phyloP scores from a whole-genome alignment of 495 filamentous ascomycete genomes.

The Penicillium mononematosum region DNA sequence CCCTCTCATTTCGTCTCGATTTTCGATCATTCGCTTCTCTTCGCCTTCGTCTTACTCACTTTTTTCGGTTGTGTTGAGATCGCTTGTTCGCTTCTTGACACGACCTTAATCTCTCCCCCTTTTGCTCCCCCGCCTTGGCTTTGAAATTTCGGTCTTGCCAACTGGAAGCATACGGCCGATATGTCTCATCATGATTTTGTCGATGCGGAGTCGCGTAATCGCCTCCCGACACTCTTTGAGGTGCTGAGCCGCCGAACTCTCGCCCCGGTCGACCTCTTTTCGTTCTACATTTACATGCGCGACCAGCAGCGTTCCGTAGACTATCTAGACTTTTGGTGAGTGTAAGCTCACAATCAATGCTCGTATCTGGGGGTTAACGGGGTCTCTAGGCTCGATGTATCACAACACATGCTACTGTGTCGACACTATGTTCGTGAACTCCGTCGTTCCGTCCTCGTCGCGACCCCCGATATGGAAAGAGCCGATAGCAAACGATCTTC shows the following conservation, averaged over 20 bases:
- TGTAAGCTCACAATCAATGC: neutral
- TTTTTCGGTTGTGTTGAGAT: constrained; percentile 10
- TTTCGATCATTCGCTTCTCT: constrained; percentile 8
- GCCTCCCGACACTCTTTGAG: constrained; percentile 91
- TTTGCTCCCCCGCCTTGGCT: constrained; percentile 20
- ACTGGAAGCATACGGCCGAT: constrained; percentile 15
- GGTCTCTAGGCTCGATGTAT: constrained; percentile 87
- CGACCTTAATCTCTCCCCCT: constrained; percentile 18
- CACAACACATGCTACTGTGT: constrained; percentile 97
- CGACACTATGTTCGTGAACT: constrained; percentile 96
- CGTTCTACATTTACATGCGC: constrained; percentile 99
- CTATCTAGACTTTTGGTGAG: constrained; percentile 96
- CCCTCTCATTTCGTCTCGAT: constrained; percentile 13
- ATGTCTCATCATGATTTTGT: constrained; percentile 38
- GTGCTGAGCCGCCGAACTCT: constrained; percentile 88
- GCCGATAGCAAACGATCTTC: constrained; percentile 80
- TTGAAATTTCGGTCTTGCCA: constrained; percentile 19
- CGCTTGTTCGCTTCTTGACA: constrained; percentile 15
- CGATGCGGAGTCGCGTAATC: constrained; percentile 61
- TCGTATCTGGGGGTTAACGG: constrained; percentile 10
- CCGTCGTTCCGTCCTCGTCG: constrained; percentile 86
- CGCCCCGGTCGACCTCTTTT: constrained; percentile 93
- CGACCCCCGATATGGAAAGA: constrained; percentile 87
- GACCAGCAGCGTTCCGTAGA: constrained; percentile 97
- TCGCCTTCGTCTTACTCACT: constrained; percentile 1